Base-by-base conservation (phyloP, 164 flowering plant species). In the Buxus sempervirens region DNA sequence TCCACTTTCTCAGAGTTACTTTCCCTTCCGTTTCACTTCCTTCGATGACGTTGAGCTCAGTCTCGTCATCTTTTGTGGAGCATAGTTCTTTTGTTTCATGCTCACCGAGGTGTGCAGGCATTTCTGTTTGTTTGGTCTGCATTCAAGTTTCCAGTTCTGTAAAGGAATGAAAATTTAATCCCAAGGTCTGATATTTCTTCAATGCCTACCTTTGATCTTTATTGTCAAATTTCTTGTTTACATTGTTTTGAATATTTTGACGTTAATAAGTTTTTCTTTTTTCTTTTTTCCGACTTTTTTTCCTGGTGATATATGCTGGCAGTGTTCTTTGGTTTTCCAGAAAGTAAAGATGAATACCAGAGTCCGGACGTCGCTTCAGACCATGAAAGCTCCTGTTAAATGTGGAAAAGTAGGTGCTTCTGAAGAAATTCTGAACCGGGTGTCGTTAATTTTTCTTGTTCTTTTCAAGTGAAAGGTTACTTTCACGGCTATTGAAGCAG, bases 341-440 rank as follows among this genome's bases (percentile, higher is more conserved):
- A 48, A 63, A 55, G 60, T 54, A 49, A 56, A 73, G 77, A 84
- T 82, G 86, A 78, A 73, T 49, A 72, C 77, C 25, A 79, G 82
- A 80, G 76, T 63, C 22, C 78, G 82, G 56, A 73, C 70, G 23
- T 64, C 75, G 73, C 76, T 79, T 70, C 80, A 81, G 71, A 41
- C 81, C 51, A 74, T 74, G 79, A 84, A 84, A 78, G 53, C 82
- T 60, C 81, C 82, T 77, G 63, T 70, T 62, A 64, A 72, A 67
- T 81, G 74, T 63, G 78, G 76, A 26, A 82, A 81, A 72, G 88
- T 87, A 72, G 66, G 22, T 21, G 19, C 21, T 5, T 53, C 7
- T 53, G 55, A 19, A 18, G 55, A 19, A 53, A 53, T 18, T 53
- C 2, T 19, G 55, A 20, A 16, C n/a, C 19, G 21, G 77, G 38